Percentiles rank a stretch among this genome's conserved stretches.
These are phyloP conservation scores for Apiospora hydei DNA, from an alignment of 2,329 filamentous ascomycete species.

Conservation along the genomic window DNA sequence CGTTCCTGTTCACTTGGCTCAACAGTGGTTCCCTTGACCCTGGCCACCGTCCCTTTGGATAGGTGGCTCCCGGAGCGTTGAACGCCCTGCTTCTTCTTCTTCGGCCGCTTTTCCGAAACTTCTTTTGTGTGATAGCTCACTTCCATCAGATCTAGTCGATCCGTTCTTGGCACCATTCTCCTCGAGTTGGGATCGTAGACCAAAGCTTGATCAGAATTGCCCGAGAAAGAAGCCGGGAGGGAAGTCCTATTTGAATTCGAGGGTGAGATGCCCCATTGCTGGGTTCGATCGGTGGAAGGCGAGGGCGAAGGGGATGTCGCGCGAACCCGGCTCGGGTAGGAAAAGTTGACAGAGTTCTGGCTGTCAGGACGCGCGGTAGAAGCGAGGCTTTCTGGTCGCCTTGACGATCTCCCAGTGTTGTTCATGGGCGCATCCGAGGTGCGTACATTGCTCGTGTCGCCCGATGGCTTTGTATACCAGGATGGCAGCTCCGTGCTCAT, in stretches of 20 bases:
- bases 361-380: conserved; percentile 54
- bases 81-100: conserved; percentile 49
- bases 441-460: conserved; percentile 54
- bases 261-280: conserved; percentile 33
- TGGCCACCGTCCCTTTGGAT: conserved; percentile 60
- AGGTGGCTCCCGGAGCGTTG: conserved; percentile 54
- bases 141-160: conserved; percentile 47
- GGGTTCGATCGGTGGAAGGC: conserved; percentile 34
- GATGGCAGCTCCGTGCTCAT: conserved; percentile 51
- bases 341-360: conserved; percentile 63
- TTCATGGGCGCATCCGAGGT: conserved; percentile 52
- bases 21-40: conserved; percentile 57
- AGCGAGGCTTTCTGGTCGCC: conserved; percentile 32
- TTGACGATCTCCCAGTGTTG: conserved; percentile 36
- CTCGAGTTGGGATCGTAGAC: conserved; percentile 73
- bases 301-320: conserved; percentile 49
- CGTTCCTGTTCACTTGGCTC: conserved; percentile 39
- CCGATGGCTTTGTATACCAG: conserved; percentile 57
- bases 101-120: conserved; percentile 47
- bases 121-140: conserved; percentile 50
- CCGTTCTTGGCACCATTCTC: conserved; percentile 62
- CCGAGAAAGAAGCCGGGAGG: conserved; percentile 31
- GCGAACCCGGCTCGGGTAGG: conserved; percentile 58
- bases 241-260: conserved; percentile 31
- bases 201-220: conserved; percentile 41